Conservation (phyloP, 2,329 filamentous ascomycete genomes). For the Periconia macrospinosa region DNA sequence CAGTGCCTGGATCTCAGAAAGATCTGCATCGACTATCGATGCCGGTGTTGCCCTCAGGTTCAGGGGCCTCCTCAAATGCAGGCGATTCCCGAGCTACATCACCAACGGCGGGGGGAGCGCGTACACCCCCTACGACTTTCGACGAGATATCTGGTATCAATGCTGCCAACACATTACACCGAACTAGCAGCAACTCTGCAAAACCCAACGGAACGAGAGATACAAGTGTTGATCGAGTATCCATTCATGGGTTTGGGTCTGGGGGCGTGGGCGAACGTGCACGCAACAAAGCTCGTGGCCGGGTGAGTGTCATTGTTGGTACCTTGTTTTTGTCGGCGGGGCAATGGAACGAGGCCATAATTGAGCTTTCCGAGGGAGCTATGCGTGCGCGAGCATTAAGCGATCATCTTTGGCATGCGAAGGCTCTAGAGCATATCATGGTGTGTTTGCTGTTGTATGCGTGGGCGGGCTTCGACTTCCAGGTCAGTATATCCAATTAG, state of each 20-base stretch:
- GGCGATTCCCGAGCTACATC: constrained; percentile 33
- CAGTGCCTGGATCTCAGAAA: constrained; percentile 54
- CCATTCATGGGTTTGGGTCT: constrained; percentile 65
- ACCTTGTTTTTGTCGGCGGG: constrained; percentile 87
- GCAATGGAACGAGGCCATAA: constrained; percentile 84
- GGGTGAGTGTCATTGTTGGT: constrained; percentile 77
- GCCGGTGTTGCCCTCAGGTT: constrained; percentile 60
- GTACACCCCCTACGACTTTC: constrained; percentile 54
- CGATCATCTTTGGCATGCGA: constrained; percentile 97
- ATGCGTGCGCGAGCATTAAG: constrained; percentile 75
- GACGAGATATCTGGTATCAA: constrained; percentile 43
- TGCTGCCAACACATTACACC: constrained; percentile 43
- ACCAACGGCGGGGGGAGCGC: constrained; percentile 28
- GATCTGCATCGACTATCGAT: constrained; percentile 76
- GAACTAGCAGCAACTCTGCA: constrained; percentile 34
- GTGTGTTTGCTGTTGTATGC: constrained; percentile 81
- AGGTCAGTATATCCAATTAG: constrained; percentile 51
- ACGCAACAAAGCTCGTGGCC: constrained; percentile 78
- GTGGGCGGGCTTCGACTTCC: constrained; percentile 83
- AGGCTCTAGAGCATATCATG: constrained; percentile 85
- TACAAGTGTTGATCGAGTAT: constrained; percentile 63
- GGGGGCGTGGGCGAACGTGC: constrained; percentile 72
- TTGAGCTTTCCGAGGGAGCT: constrained; percentile 79
- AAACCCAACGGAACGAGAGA: constrained; percentile 50
- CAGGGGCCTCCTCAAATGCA: constrained; percentile 21